phyloP scores from a whole-genome alignment of 2,329 filamentous ascomycete species.

The Colletotrichum navitas region DNA sequence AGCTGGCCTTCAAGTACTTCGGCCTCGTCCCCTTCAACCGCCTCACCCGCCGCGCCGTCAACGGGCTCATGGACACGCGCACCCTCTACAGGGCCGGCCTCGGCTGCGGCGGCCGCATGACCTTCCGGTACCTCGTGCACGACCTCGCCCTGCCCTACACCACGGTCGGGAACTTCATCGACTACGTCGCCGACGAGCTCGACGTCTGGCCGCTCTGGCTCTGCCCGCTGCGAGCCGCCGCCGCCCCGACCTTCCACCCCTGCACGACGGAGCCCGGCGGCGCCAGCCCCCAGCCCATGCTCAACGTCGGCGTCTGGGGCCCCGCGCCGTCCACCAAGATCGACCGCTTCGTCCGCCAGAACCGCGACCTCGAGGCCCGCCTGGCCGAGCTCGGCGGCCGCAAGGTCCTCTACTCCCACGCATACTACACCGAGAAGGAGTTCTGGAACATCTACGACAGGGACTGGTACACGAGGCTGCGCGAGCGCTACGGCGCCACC shows the following conservation, averaged over 20 bases:
- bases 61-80: constrained; percentile 72
- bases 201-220: constrained; percentile 69
- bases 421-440: constrained; percentile 75
- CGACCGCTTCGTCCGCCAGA: constrained; percentile 63
- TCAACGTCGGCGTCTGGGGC: constrained; percentile 76
- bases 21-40: constrained; percentile 71
- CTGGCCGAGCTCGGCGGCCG: constrained; percentile 71
- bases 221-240: constrained; percentile 63
- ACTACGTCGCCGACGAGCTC: constrained; percentile 61
- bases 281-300: constrained; percentile 40
- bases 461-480: constrained; percentile 68
- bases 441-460: constrained; percentile 76
- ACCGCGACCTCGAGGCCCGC: constrained; percentile 71
- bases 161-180: constrained; percentile 58
- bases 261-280: constrained; percentile 32
- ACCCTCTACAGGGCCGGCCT: constrained; percentile 76
- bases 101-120: constrained; percentile 63
- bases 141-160: constrained; percentile 68
- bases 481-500: constrained; percentile 68
- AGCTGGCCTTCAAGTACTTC: constrained; percentile 74
- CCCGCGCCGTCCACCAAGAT: constrained; percentile 52
- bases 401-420: constrained; percentile 79
- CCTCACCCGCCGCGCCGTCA: constrained; percentile 70
- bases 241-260: constrained; percentile 44
- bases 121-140: constrained; percentile 73